Conservation (phyloP, 345 rosid genomes). For the Trapa bicornis region DNA sequence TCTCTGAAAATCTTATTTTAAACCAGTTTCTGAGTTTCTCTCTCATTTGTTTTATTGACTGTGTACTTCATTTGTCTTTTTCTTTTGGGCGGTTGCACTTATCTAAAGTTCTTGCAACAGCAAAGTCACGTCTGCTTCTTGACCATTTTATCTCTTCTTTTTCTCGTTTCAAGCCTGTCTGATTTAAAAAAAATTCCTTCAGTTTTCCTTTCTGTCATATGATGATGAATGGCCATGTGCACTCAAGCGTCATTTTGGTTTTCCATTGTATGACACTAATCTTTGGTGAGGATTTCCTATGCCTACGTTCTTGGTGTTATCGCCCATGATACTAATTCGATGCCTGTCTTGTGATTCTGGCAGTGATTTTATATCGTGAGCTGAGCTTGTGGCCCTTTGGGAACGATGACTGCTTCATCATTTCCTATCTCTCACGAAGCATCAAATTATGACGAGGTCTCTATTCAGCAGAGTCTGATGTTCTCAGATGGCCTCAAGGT, state of each 20-base stretch:
- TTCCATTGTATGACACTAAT: background rate
- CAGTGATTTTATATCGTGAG: background rate
- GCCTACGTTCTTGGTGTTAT: background rate
- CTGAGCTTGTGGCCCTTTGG: background rate
- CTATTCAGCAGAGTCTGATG: conserved; percentile 14
- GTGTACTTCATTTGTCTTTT: too few relatives aligned
- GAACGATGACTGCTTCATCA: conserved; percentile 13
- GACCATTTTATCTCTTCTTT: background rate
- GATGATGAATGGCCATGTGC: background rate
- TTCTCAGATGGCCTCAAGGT: conserved; percentile 15
- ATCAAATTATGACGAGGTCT: conserved; percentile 12
- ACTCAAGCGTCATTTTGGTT: background rate
- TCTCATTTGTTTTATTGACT: background rate
- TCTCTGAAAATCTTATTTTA: background rate
- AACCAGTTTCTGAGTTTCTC: background rate
- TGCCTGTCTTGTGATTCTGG: background rate
- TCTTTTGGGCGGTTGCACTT: too few relatives aligned
- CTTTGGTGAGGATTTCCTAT: background rate
- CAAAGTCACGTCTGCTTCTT: conserved; percentile 5
- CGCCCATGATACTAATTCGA: background rate
- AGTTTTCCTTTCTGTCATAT: too few relatives aligned
- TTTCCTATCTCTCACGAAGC: conserved; percentile 7
- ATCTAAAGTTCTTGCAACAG: background rate
- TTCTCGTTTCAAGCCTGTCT: background rate
- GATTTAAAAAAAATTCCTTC: too few relatives aligned